A percentile compares a stretch with the other conserved stretches of the same genome.
Evolutionary conservation across 2,329 filamentous ascomycete genomes (phyloP).

Genomic region (Nemania bipapillata): DNA sequence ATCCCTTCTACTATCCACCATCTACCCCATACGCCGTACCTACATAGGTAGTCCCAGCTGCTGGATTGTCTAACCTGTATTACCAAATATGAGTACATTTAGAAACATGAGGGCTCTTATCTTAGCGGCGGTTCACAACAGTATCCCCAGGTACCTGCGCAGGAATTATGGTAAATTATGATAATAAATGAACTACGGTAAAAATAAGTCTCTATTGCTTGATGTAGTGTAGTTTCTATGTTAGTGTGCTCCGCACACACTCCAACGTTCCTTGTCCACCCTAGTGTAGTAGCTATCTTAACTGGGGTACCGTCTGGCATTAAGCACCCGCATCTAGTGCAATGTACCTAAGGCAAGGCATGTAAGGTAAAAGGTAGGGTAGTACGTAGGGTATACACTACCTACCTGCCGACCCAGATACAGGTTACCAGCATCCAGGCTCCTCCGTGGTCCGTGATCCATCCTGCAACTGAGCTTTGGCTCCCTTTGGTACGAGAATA

Average conservation of each 20-base stretch:
- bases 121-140: background rate
- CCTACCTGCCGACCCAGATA: background rate
- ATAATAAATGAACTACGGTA: background rate
- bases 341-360: background rate
- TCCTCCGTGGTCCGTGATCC: background rate
- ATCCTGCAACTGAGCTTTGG: conserved; percentile 4
- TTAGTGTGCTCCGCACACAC: conserved; percentile 29
- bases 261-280: conserved; percentile 24
- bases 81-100: background rate
- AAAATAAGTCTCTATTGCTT: background rate
- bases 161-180: background rate
- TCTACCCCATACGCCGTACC: background rate
- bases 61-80: no score
- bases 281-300: conserved; percentile 1
- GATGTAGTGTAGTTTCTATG: background rate
- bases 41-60: background rate
- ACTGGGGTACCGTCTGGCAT: conserved; percentile 16
- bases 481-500: conserved; percentile 14
- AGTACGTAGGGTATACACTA: no score
- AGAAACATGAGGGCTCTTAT: background rate
- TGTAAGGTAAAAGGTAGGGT: no score
- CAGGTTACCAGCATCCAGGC: conserved; percentile 9
- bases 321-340: background rate
- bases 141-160: background rate
- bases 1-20: no score